Conservation (phyloP, 352 stramenopile species). For the Nothophytophthora sp. region DNA sequence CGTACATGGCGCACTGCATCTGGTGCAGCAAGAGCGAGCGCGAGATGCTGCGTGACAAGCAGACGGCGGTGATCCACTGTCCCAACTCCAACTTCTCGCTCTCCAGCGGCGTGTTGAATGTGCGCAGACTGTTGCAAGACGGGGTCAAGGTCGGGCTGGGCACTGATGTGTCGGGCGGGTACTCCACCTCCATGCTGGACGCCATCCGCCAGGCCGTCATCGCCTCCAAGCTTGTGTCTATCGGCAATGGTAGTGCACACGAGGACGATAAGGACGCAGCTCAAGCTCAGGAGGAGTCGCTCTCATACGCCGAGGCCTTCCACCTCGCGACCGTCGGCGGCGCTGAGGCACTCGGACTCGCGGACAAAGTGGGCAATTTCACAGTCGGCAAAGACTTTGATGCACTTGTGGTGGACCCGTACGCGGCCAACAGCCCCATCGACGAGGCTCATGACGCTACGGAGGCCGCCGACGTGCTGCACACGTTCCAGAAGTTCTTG, state of each 20-base stretch:
- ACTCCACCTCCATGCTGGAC: constrained; percentile 94
- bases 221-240: constrained; percentile 84
- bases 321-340: constrained; percentile 90
- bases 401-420: constrained; percentile 83
- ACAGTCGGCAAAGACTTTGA: constrained; percentile 90
- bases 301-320: constrained; percentile 87
- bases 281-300: constrained; percentile 18
- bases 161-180: constrained; percentile 94
- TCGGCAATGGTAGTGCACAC: constrained; percentile 55
- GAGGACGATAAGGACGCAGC: constrained; percentile 26
- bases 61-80: constrained; percentile 92
- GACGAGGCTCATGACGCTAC: constrained; percentile 49
- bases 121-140: constrained; percentile 68
- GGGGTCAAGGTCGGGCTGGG: constrained; percentile 92
- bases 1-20: constrained; percentile 96
- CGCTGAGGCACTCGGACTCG: constrained; percentile 76
- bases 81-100: constrained; percentile 96
- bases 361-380: constrained; percentile 90
- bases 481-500: constrained; percentile 91
- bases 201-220: constrained; percentile 90
- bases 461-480: constrained; percentile 52
- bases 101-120: constrained; percentile 84
- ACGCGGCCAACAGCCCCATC: constrained; percentile 58
- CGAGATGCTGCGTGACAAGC: constrained; percentile 54
- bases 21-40: constrained; percentile 83